Evolutionary conservation across 1,284 basidiomycete genomes (phyloP).

Genomic region (Agaricales sp.): DNA sequence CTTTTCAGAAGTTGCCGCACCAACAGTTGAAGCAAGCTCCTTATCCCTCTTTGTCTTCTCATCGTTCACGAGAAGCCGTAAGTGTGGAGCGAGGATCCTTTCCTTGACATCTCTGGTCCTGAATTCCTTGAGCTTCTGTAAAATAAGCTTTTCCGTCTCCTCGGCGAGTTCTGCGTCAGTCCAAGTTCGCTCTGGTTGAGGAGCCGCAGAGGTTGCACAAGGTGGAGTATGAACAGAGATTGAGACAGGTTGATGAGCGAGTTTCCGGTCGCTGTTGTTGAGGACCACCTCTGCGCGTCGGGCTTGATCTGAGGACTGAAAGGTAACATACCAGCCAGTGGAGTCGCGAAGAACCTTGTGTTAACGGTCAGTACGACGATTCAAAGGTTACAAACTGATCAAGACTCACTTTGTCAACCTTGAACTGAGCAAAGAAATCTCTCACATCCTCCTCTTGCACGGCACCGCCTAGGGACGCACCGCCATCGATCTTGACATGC

Average conservation of each 20-base stretch:
- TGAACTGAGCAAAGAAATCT: slow-evolving; percentile 50
- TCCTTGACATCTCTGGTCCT: slow-evolving; percentile 67
- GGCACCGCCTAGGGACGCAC: slow-evolving; percentile 34
- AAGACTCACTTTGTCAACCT: slow-evolving; percentile 50
- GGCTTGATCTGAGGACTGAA: slow-evolving; percentile 45
- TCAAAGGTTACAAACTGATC: slow-evolving; percentile 1
- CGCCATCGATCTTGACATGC: slow-evolving; percentile 49
- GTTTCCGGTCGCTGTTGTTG: slow-evolving; percentile 39
- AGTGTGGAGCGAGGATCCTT: slow-evolving; percentile 45
- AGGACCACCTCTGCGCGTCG: slow-evolving; percentile 36
- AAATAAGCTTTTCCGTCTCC: slow-evolving; percentile 49
- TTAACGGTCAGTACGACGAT: slow-evolving; percentile 2
- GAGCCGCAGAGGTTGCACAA: slow-evolving; percentile 14
- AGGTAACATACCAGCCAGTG: slow-evolving; percentile 62
- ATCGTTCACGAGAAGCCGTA: slow-evolving; percentile 44
- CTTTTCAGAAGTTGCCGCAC: slow-evolving; percentile 16
- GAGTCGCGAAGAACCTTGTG: slow-evolving; percentile 55
- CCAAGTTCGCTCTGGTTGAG: slow-evolving; percentile 21
- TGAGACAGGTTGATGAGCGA: slow-evolving; percentile 50
- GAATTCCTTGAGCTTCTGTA: slow-evolving; percentile 47
- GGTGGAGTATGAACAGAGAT: slow-evolving; percentile 48
- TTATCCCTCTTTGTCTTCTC: slow-evolving; percentile 29
- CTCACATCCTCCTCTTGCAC: slow-evolving; percentile 54
- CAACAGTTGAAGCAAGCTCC: slow-evolving; percentile 1
- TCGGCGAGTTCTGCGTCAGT: slow-evolving; percentile 49